Conservation (phyloP, 768 basidiomycete genomes). For the Mycena chlorophos region DNA sequence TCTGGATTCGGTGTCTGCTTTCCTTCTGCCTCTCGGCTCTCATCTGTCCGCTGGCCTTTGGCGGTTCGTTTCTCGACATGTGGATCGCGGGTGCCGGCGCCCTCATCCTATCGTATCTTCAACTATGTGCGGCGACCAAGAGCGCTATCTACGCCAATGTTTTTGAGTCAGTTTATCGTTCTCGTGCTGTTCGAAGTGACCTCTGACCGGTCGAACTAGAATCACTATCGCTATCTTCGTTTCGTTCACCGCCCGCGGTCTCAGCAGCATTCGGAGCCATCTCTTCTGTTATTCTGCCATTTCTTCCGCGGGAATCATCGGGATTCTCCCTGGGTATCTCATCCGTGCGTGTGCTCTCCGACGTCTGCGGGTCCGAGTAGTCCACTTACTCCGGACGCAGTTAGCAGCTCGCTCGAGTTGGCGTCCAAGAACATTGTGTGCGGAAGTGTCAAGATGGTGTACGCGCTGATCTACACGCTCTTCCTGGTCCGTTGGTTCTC, state of each 20-base stretch:
- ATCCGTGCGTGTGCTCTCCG: conserved; percentile 65
- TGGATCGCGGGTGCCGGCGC: conserved; percentile 75
- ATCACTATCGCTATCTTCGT: conserved; percentile 81
- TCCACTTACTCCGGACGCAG: conserved; percentile 32
- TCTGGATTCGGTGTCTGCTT: conserved; percentile 61
- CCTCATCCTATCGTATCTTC: conserved; percentile 65
- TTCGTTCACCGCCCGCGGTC: conserved; percentile 76
- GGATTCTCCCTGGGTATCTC: conserved; percentile 87
- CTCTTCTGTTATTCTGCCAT: conserved; percentile 92
- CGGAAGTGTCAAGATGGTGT: conserved; percentile 86
- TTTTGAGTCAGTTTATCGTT: conserved; percentile 68
- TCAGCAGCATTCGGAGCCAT: conserved; percentile 74
- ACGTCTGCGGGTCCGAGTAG: background rate
- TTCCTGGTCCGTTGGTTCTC: conserved; percentile 54
- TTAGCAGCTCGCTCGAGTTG: conserved; percentile 80
- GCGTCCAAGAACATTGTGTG: conserved; percentile 85
- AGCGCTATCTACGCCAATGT: conserved; percentile 86
- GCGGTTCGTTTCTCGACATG: conserved; percentile 83
- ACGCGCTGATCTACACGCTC: conserved; percentile 83
- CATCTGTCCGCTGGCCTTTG: conserved; percentile 85
- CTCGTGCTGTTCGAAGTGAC: background rate
- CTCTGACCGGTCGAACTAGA: conserved; percentile 39
- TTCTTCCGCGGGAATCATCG: conserved; percentile 83
- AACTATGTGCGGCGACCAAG: conserved; percentile 71
- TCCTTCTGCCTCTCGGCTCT: conserved; percentile 72